Evolutionary conservation across 805 yeast genomes (phyloP).

Genomic region (Yamadazyma scolyti): DNA sequence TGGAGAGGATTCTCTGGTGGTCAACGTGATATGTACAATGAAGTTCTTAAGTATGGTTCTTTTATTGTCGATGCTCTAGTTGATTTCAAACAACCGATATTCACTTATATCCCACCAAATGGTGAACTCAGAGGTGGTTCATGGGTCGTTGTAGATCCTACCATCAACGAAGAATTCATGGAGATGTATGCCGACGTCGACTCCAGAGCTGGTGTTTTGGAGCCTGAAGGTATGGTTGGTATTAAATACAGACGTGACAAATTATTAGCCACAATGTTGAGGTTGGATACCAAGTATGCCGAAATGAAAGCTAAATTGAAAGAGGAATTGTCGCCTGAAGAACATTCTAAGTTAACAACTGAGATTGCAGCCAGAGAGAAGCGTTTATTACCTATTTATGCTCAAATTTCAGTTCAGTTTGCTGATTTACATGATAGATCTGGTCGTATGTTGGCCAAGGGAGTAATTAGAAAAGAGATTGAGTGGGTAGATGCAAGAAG

Average conservation of each 20-base stretch:
- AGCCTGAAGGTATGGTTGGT: conserved; percentile 99
- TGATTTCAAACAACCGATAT: conserved; percentile 93
- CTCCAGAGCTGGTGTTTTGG: conserved; percentile 95
- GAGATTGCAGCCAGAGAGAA: conserved; percentile 77
- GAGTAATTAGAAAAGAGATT: conserved; percentile 78
- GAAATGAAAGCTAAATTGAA: conserved; percentile 60
- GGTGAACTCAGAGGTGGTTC: conserved; percentile 99
- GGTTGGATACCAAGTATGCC: conserved; percentile 77
- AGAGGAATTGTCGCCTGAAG: conserved; percentile 53
- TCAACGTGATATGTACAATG: conserved; percentile 99
- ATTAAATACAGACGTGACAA: conserved; percentile 95
- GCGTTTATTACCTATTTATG: conserved; percentile 78
- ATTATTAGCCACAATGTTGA: conserved; percentile 82
- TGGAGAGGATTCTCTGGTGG: conserved; percentile 99
- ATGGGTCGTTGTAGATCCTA: conserved; percentile 99
- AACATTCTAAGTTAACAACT: conserved; percentile 59
- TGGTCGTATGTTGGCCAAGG: conserved; percentile 96
- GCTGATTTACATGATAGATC: conserved; percentile 98
- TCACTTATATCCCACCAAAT: conserved; percentile 95
- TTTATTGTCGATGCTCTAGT: conserved; percentile 96
- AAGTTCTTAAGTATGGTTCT: conserved; percentile 94
- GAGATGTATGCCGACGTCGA: conserved; percentile 98
- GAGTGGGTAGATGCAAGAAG: conserved; percentile 89
- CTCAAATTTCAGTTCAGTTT: conserved; percentile 90
- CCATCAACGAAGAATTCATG: conserved; percentile 95